Evolutionary conservation across 805 yeast species (phyloP), one percentile per base, ranked within the genome.

Genomic region (Metschnikowia noctiluminum): DNA sequence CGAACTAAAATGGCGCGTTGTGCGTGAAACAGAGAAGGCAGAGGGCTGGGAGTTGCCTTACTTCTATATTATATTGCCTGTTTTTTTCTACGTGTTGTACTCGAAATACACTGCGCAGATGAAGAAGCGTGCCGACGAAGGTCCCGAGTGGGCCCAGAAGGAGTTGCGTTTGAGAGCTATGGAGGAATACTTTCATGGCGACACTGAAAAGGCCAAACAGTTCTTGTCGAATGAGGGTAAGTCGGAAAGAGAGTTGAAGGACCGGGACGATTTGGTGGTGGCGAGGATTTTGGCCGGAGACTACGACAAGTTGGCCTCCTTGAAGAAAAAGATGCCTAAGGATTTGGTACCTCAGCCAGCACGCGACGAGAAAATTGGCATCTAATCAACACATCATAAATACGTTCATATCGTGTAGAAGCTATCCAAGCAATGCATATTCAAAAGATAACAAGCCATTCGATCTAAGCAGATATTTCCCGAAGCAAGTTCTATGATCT

Each of bases 41-140:
- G 95, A 88, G 70, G 95, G 95, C 42, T 88, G 96, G 96, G 96
- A 89, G 64, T 73, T 74, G 54, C 74, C 87, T 47, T 82, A 84
- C 59, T 87, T 84, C 70, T 84, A 78, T 66, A 71, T 84, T 47
- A 85, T 85, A 56, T 78, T 88, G 50, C 96, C 96, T 15, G 81
- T 83, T 27, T 73, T 85, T 62, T 70, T 80, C 42, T 71, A 82
- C 54, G 68, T 86, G 40, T 72, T 82, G 46, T 81, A 73, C 59
- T 63, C 76, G 51, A 73, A 73, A 62, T 71, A 73, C 63, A 70
- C 76, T 40, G 63, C 75, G 28, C 76, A 73, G 59, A 65, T 66
- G 69, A 63, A 63, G 57, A 63, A 63, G 57, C 65, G 76, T 58
- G 73, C 65, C 42, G 52, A 55, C 35, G 75, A 71, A 30, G 78